phyloP scores from a whole-genome alignment of 257 asterid genomes.

The Rubia yunnanensis region DNA sequence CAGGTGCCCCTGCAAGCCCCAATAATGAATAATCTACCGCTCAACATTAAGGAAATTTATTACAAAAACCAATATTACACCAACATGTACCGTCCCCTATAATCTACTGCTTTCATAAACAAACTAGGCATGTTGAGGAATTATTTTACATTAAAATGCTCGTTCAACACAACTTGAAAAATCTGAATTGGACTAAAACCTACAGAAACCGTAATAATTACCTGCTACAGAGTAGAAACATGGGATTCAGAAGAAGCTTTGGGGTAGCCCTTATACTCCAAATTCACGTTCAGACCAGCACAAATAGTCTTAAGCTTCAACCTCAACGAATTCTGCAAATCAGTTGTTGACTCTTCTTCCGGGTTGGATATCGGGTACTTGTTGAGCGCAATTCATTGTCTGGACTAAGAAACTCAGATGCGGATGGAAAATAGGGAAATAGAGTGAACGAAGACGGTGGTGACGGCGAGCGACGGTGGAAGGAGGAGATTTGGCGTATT shows the following conservation, averaged over 20 bases:
- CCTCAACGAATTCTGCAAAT: conserved; percentile 42
- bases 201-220: too few species aligned
- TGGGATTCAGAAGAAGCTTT: conserved; percentile 1
- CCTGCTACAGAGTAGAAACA: neutral
- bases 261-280: conserved; percentile 23
- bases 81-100: neutral
- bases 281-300: conserved; percentile 36
- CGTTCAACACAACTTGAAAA: too few species aligned
- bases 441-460: too few species aligned
- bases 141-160: neutral
- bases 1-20: conserved; percentile 55
- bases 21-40: conserved; percentile 65
- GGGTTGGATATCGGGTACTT: conserved; percentile 46
- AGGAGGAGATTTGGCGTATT: too few species aligned
- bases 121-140: neutral
- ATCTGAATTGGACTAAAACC: too few species aligned
- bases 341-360: conserved; percentile 45
- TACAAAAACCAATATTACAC: conserved; percentile 2
- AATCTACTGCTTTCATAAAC: neutral
- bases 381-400: too few species aligned
- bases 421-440: too few species aligned
- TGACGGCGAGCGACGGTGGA: too few species aligned
- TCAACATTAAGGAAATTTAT: conserved; percentile 14
- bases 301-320: conserved; percentile 46
- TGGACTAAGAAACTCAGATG: too few species aligned